Conservation (phyloP, 177 flowering plant species). For the Tripterygium wilfordii region DNA sequence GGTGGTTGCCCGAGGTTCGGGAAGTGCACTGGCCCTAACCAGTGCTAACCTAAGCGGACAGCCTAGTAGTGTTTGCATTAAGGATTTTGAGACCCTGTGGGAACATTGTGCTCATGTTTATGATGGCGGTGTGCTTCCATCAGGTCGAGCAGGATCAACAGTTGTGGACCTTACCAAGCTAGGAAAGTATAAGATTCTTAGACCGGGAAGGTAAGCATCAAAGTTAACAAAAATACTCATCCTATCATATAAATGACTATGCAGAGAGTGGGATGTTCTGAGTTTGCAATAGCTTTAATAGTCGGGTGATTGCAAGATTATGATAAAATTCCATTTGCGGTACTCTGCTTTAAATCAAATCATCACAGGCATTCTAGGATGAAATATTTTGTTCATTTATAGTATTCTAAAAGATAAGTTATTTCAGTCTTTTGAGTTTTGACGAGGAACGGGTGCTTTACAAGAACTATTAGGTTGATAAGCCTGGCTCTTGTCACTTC, state of each 20-base stretch:
- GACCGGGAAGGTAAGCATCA: slow-evolving; percentile 77
- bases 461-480: no score
- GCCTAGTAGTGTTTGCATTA: slow-evolving; percentile 75
- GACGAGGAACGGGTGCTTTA: no score
- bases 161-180: slow-evolving; percentile 68
- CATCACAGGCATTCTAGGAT: no score
- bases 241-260: neutral
- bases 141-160: slow-evolving; percentile 93
- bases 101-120: slow-evolving; percentile 76
- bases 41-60: slow-evolving; percentile 90
- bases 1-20: slow-evolving; percentile 59
- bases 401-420: no score
- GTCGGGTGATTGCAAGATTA: no score
- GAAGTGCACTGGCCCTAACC: slow-evolving; percentile 87
- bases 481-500: no score
- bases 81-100: slow-evolving; percentile 87
- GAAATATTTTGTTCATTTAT: no score
- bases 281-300: no score
- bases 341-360: no score
- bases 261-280: no score
- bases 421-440: no score
- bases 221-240: neutral
- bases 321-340: no score
- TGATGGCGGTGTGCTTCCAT: slow-evolving; percentile 83
- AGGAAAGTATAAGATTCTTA: slow-evolving; percentile 74